These are phyloP conservation scores for Phytophthora cryptogea DNA, from an alignment of 352 stramenopile species.

Conservation along the genomic window DNA sequence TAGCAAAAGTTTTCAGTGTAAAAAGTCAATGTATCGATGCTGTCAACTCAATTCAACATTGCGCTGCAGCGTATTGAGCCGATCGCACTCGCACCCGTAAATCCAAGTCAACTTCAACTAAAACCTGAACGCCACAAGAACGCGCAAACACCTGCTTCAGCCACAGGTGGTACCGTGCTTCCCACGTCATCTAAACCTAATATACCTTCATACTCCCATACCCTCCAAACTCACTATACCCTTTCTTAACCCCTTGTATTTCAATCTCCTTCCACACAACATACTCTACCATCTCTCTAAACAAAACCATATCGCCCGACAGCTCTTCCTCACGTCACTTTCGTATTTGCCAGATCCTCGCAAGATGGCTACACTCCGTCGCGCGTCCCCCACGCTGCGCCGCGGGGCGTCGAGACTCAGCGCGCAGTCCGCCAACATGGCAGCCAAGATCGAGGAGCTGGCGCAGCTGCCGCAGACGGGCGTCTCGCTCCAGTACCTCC, in stretches of 20 bases:
- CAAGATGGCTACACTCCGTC: neutral
- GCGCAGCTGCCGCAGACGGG: conserved; percentile 80
- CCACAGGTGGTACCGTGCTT: neutral
- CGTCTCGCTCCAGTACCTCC: conserved; percentile 87
- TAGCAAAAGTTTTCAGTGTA: conserved; percentile 2
- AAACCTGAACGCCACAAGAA: conserved; percentile 19
- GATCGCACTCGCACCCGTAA: conserved; percentile 7
- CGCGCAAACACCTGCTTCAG: conserved; percentile 9
- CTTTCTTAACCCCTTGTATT: too few species aligned
- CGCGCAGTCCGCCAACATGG: conserved; percentile 46
- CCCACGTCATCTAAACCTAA: neutral
- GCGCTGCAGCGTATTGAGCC: conserved; percentile 4
- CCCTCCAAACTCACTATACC: neutral
- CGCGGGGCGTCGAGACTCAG: conserved; percentile 17
- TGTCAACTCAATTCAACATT: conserved; percentile 11
- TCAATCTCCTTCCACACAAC: neutral
- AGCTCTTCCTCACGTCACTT: conserved; percentile 9
- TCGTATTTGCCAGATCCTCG: neutral
- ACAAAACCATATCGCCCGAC: too few species aligned
- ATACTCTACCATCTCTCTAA: neutral
- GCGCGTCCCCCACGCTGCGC: conserved; percentile 4
- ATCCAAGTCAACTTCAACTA: conserved; percentile 4
- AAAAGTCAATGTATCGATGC: conserved; percentile 6
- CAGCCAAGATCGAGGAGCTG: conserved; percentile 70
- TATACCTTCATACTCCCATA: neutral